Evolutionary conservation across 768 basidiomycete species (phyloP).

Genomic region (Mycena albidolilacea): DNA sequence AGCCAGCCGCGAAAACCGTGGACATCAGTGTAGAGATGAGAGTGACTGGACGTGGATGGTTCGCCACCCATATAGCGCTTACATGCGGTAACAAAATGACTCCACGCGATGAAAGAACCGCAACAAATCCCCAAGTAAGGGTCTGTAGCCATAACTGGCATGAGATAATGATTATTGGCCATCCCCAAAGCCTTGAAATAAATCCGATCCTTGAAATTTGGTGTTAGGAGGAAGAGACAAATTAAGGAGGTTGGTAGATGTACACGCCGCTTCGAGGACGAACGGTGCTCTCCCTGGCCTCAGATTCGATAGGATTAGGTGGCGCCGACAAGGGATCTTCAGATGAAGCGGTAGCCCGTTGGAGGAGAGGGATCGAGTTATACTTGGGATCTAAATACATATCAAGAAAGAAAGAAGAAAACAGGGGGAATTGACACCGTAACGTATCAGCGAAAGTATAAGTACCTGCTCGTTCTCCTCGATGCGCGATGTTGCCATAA

Average conservation of each 20-base stretch:
- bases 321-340: background rate
- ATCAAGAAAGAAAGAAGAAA: background rate
- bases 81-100: background rate
- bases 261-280: background rate
- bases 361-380: background rate
- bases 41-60: background rate
- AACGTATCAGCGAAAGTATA: background rate
- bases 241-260: background rate
- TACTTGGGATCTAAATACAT: background rate
- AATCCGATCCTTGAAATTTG: background rate
- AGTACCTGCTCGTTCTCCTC: too few relatives aligned
- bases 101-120: background rate
- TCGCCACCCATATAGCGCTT: background rate
- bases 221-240: background rate
- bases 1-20: conserved; percentile 7
- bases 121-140: conserved; percentile 1
- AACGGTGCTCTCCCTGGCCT: background rate
- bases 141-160: conserved; percentile 1
- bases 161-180: background rate
- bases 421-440: background rate
- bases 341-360: background rate
- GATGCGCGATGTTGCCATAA: background rate
- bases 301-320: background rate
- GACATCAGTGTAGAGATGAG: conserved; percentile 7
- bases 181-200: background rate